Percentiles rank a stretch among this genome's conserved stretches.
phyloP scores from a whole-genome alignment of 495 filamentous ascomycete species.

The Tuber borchii region DNA sequence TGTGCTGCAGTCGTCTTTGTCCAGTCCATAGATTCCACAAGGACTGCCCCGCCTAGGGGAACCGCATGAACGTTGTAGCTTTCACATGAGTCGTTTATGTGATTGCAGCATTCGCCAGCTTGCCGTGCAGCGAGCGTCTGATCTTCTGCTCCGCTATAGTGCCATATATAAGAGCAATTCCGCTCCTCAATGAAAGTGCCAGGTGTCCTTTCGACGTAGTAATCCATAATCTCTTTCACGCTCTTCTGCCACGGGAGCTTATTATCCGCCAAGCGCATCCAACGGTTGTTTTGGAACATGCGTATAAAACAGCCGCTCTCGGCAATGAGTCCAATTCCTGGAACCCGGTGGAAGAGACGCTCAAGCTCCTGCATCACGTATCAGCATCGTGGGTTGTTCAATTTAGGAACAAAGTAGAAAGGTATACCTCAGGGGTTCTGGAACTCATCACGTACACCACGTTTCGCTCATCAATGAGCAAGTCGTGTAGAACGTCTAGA shows the following conservation, averaged over 20 bases:
- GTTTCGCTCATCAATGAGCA: slow-evolving; percentile 69
- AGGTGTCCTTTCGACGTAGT: slow-evolving; percentile 81
- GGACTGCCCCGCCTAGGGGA: slow-evolving; percentile 66
- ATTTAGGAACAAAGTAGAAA: not conserved
- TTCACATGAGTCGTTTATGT: slow-evolving; percentile 87
- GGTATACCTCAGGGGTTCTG: slow-evolving; percentile 57
- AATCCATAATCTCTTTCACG: slow-evolving; percentile 67
- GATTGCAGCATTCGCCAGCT: slow-evolving; percentile 77
- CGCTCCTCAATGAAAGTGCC: slow-evolving; percentile 80
- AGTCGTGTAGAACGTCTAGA: slow-evolving; percentile 68
- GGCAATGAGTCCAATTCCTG: slow-evolving; percentile 75
- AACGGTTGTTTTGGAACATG: slow-evolving; percentile 57
- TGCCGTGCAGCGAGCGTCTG: slow-evolving; percentile 62
- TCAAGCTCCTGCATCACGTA: slow-evolving; percentile 58
- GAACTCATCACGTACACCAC: slow-evolving; percentile 91
- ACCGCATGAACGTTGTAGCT: slow-evolving; percentile 76
- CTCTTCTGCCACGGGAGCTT: slow-evolving; percentile 72
- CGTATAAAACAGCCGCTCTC: slow-evolving; percentile 89
- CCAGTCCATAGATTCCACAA: slow-evolving; percentile 73
- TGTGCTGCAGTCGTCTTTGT: slow-evolving; percentile 76
- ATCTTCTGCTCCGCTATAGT: slow-evolving; percentile 77
- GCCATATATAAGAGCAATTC: slow-evolving; percentile 79
- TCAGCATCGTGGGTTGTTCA: slow-evolving; percentile 6
- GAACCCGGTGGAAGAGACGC: slow-evolving; percentile 67
- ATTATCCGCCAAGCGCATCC: slow-evolving; percentile 67